phyloP scores from a whole-genome alignment of 495 filamentous ascomycete genomes.

The Opeltia flavorubescens region DNA sequence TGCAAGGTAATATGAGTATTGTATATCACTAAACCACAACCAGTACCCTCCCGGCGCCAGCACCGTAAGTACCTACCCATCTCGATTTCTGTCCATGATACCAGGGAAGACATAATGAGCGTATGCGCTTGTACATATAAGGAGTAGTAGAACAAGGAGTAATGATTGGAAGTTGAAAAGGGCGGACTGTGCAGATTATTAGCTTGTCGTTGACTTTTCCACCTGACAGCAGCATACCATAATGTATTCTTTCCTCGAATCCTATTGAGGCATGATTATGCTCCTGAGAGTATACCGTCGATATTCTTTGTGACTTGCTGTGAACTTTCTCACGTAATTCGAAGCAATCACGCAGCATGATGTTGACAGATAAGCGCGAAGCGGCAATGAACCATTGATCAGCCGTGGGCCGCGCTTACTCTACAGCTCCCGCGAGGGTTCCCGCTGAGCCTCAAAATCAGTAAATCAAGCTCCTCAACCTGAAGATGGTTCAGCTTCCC shows the following conservation, averaged over 20 bases:
- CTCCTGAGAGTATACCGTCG: no score
- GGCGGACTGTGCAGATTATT: constrained; percentile 50
- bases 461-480: background rate
- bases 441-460: background rate
- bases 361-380: no score
- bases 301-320: no score
- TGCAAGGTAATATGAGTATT: constrained; percentile 19
- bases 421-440: no score
- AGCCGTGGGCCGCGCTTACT: no score
- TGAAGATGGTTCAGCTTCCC: background rate
- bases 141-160: constrained; percentile 80
- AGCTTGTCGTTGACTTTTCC: constrained; percentile 1
- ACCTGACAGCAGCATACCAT: no score
- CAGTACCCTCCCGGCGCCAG: background rate
- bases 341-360: no score
- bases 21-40: background rate
- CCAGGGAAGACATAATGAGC: constrained; percentile 80
- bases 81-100: constrained; percentile 85
- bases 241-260: no score
- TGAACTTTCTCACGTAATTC: no score
- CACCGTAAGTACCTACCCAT: constrained; percentile 45
- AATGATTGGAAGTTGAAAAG: constrained; percentile 97
- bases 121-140: constrained; percentile 92
- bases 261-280: no score
- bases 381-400: no score